phyloP scores from a whole-genome alignment of 2,329 filamentous ascomycete species.

The Pseudocercospora cruenta region DNA sequence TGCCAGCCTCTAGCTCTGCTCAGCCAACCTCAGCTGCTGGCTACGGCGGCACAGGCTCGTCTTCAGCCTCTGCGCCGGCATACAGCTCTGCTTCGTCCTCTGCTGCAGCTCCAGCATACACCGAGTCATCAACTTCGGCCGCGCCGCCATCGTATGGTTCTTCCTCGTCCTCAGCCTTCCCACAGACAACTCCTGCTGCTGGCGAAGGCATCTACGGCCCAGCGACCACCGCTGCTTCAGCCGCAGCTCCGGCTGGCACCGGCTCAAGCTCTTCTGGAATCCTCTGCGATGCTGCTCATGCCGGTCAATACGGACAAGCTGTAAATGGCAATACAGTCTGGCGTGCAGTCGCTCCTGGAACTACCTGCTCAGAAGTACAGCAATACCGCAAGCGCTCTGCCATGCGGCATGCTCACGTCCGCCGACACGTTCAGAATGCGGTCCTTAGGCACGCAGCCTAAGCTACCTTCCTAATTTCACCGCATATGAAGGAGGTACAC shows the following conservation, averaged over 20 bases:
- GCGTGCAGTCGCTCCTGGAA: constrained; percentile 50
- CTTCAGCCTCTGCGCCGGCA: constrained; percentile 11
- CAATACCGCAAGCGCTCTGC: constrained; percentile 40
- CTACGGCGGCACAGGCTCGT: constrained; percentile 6
- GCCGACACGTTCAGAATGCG: constrained; percentile 18
- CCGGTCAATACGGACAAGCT: constrained; percentile 48
- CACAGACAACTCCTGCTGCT: background rate
- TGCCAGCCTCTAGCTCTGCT: constrained; percentile 16
- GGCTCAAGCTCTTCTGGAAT: constrained; percentile 32
- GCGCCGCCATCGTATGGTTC: too few relatives aligned
- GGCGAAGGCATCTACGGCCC: background rate
- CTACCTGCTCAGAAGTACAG: constrained; percentile 40
- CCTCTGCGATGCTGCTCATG: constrained; percentile 43
- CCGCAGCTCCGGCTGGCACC: constrained; percentile 16
- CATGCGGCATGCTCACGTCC: constrained; percentile 19
- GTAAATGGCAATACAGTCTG: constrained; percentile 47
- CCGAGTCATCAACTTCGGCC: too few relatives aligned
- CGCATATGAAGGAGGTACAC: too few relatives aligned
- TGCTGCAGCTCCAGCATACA: background rate
- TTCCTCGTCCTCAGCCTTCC: background rate
- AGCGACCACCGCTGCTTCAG: background rate
- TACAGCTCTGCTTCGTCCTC: constrained; percentile 6
- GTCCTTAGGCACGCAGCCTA: background rate
- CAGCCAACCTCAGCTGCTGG: constrained; percentile 21
- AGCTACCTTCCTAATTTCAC: too few relatives aligned